phyloP scores from a whole-genome alignment of 2,329 filamentous ascomycete genomes.

The Trichoderma citrinoviride region DNA sequence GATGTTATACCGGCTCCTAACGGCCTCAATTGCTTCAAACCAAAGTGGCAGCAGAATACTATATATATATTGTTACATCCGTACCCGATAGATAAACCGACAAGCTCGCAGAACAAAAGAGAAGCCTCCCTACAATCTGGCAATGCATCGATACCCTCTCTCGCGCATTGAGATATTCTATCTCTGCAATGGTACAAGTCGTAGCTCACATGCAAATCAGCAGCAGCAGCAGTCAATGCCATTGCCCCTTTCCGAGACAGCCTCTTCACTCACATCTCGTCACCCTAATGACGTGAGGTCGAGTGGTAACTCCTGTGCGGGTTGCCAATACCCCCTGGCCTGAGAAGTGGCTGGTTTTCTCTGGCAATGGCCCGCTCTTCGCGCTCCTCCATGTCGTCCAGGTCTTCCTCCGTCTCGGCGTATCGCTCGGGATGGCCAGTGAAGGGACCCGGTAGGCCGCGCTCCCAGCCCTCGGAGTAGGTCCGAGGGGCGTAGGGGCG shows the following conservation, averaged over 20 bases:
- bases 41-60: not conserved
- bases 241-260: not conserved
- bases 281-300: constrained; percentile 20
- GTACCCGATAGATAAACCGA: not conserved
- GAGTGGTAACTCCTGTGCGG: constrained; percentile 42
- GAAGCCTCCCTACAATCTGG: not conserved
- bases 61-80: constrained; percentile 15
- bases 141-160: not conserved
- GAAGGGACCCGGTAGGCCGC: constrained; percentile 50
- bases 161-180: not conserved
- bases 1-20: not conserved
- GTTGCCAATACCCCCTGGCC: constrained; percentile 50
- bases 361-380: constrained; percentile 50
- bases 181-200: constrained; percentile 2
- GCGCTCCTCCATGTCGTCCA: constrained; percentile 49
- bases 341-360: constrained; percentile 51
- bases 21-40: not conserved
- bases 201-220: not conserved
- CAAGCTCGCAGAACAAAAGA: not conserved
- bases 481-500: constrained; percentile 43
- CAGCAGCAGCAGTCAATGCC: not conserved
- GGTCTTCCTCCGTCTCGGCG: constrained; percentile 50
- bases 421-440: constrained; percentile 53
- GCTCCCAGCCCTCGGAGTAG: constrained; percentile 51
- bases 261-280: not conserved